Evolutionary conservation across 2,329 filamentous ascomycete genomes (phyloP).

Genomic region (Colletotrichum musae): DNA sequence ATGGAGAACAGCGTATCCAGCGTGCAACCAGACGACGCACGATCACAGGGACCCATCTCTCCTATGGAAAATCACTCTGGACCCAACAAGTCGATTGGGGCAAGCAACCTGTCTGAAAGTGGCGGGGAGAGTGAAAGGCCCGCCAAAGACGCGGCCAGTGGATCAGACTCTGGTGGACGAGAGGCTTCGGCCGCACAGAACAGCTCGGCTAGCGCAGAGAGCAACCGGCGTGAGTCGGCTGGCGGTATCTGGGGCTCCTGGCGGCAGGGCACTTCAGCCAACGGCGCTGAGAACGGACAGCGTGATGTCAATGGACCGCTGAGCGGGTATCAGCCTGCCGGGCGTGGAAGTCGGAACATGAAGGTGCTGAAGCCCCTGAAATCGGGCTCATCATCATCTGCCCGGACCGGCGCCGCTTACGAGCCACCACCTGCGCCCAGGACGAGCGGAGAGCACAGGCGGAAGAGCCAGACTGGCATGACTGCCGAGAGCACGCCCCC

Average conservation of each 20-base stretch:
- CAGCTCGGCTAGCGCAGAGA: constrained; percentile 34
- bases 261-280: constrained; percentile 69
- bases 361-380: constrained; percentile 90
- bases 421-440: constrained; percentile 65
- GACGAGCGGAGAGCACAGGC: constrained; percentile 63
- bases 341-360: constrained; percentile 79
- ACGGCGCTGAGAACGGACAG: constrained; percentile 66
- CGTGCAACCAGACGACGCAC: constrained; percentile 48
- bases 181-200: constrained; percentile 15
- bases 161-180: constrained; percentile 33
- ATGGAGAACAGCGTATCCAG: constrained; percentile 44
- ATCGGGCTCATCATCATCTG: constrained; percentile 63
- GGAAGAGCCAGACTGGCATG: constrained; percentile 65
- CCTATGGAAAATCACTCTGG: constrained; percentile 54
- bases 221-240: constrained; percentile 60
- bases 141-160: constrained; percentile 42
- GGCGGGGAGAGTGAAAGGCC: constrained; percentile 60
- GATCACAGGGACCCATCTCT: constrained; percentile 50
- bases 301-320: constrained; percentile 66
- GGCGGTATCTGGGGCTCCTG: constrained; percentile 79
- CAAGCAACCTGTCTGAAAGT: constrained; percentile 59
- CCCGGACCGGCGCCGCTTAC: constrained; percentile 65
- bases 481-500: constrained; percentile 70
- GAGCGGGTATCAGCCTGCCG: constrained; percentile 79
- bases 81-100: constrained; percentile 50